A percentile compares a stretch with the other conserved stretches of the same genome.
These are phyloP conservation scores for Hydnum rufescens DNA, from an alignment of 768 basidiomycete species.

Conservation along the genomic window DNA sequence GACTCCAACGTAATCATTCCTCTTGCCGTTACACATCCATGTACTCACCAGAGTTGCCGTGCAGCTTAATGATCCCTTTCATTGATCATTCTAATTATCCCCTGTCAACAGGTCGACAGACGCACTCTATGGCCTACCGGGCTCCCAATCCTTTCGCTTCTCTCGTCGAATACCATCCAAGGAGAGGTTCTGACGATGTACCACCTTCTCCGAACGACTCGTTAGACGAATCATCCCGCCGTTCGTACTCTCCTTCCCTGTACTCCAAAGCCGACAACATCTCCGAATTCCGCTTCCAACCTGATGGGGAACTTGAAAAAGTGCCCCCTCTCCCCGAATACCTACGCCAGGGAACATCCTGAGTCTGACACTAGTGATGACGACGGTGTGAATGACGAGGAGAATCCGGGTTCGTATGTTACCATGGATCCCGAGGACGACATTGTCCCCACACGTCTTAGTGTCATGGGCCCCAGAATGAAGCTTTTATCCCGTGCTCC, in stretches of 20 bases:
- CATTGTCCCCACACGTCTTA: not conserved
- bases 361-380: not conserved
- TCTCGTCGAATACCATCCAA: too few relatives aligned
- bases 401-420: too few relatives aligned
- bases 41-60: too few relatives aligned
- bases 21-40: not conserved
- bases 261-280: not conserved
- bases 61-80: too few relatives aligned
- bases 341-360: not conserved
- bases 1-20: too few relatives aligned
- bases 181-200: not conserved
- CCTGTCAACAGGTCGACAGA: too few relatives aligned
- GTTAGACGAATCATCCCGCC: not conserved
- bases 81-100: too few relatives aligned
- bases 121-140: too few relatives aligned
- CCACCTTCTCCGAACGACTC: not conserved
- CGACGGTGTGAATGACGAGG: not conserved
- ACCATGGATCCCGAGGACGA: too few relatives aligned
- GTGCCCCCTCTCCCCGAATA: not conserved
- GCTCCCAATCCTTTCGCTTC: too few relatives aligned
- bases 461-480: constrained; percentile 1
- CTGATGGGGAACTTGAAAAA: not conserved
- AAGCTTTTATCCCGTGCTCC: not conserved
- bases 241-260: not conserved
- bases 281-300: not conserved